Base-by-base conservation (phyloP, 2,329 filamentous ascomycete genomes). In the Colletotrichum noveboracense region DNA sequence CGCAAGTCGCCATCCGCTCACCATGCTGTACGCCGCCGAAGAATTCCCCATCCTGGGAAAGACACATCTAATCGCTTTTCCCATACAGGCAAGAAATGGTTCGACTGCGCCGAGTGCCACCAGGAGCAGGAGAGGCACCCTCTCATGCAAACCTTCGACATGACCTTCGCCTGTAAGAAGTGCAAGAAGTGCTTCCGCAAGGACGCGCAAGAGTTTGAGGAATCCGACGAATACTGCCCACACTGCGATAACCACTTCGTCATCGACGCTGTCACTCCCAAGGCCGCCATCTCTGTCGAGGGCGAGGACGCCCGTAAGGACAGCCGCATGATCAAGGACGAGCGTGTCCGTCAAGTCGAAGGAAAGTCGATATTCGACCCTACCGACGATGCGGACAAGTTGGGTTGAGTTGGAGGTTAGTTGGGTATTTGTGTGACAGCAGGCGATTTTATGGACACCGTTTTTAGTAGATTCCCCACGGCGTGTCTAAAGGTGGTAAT, bases 241-340 rank as follows among this genome's bases (percentile, higher is more conserved):
- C 95, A 98, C 87, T 99, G 97, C 88, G 97, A 99, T 84, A 99
- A 99, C 87, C 97, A 99, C 86, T 99, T 96, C 83, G 94, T 99
- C 52, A 89, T 99, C 78, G 96, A 98, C 6, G 97, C 97, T 67
- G 86, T 94, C 79, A 95, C 94, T 6, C 95, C 97, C 26, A 94
- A 97, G 86, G 91, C 96, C 12, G 91, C 94, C 43, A 87, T 99
- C 67, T 92, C 96, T 79, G 91, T 99, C 67, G 97, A 99, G 87
- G 95, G 96, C 76, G 96, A 97, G 77, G 97, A 99, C 86, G 93
- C 93, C 5, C 90, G 97, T 76, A 90, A 96, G 80, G 95, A 99
- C 85, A 92, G 91, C 81, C 92, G 94, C 87, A 98, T 99, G 95
- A 88, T 99, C 80, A 97, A 94, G 87, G 97, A 99, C 83, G 96